These are phyloP conservation scores for Hortaea werneckii DNA, from an alignment of 2,329 filamentous ascomycete genomes.

Conservation along the genomic window DNA sequence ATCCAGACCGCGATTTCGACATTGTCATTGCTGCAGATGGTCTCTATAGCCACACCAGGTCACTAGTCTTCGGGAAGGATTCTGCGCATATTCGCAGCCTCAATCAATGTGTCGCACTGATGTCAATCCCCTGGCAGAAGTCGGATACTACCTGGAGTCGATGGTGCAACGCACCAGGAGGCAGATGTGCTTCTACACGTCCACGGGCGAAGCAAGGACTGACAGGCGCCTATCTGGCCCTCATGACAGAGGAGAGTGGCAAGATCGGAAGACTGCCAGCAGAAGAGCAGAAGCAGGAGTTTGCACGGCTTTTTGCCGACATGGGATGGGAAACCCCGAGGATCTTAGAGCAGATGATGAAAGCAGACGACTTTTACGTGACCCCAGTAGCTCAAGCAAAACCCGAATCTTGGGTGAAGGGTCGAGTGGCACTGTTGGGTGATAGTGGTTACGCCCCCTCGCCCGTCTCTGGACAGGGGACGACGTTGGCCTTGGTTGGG, in stretches of 20 bases:
- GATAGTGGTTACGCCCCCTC: constrained; percentile 21
- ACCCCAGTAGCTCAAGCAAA: constrained; percentile 19
- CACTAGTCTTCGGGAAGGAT: constrained; percentile 13
- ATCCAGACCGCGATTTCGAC: constrained; percentile 11
- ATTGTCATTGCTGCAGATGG: constrained; percentile 23
- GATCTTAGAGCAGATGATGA: constrained; percentile 24
- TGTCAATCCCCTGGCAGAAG: constrained; percentile 14
- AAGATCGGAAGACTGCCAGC: constrained; percentile 1
- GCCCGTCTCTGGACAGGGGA: constrained; percentile 23
- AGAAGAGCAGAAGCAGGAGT: constrained; percentile 15
- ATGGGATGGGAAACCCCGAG: constrained; percentile 18
- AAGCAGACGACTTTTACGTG: constrained; percentile 23
- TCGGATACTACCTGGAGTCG: constrained; percentile 18
- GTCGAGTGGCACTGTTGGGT: constrained; percentile 19
- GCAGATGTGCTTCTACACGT: constrained; percentile 16
- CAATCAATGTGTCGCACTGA: constrained; percentile 16
- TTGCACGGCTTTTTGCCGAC: constrained; percentile 13
- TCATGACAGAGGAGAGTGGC: constrained; percentile 4
- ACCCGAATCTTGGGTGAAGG: constrained; percentile 14
- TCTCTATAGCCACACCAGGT: constrained; percentile 15
- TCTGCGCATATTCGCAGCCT: constrained; percentile 11
- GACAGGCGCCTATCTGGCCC: constrained; percentile 6
- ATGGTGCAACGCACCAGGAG: constrained; percentile 19
- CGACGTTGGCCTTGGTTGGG: constrained; percentile 20
- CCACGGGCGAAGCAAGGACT: constrained; percentile 5